Evolutionary conservation across 2,329 filamentous ascomycete genomes (phyloP), one percentile per base, ranked within the genome.

Genomic region (Fusarium anthophilum): DNA sequence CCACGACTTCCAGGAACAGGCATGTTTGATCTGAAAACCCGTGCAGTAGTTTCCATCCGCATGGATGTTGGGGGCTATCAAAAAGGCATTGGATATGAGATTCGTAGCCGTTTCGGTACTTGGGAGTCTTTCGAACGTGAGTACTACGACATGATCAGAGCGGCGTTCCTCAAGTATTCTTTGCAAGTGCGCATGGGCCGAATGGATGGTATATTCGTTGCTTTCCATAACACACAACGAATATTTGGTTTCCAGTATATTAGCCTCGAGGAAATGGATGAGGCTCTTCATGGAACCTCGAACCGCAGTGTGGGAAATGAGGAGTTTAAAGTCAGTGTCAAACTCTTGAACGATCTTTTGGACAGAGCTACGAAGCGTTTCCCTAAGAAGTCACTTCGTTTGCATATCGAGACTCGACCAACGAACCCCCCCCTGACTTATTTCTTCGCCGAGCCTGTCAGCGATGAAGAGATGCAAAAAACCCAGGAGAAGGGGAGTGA

Each of bases 161-260:
- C 95, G 3, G 96, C 96, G 1, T 96, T 99, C 84, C 86, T 99
- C 63, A 99, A 99, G 80, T 99, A 99, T 82, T 98, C 95, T 15
- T 87, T 99, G 37, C 96, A 99, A 83, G 97, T 96, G 35, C 93
- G 96, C 50, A 97, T 99, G 90, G 96, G 97, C 24, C 91, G 95
- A 56, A 99, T 99, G 97, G 96, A 99, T 80, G 96, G 96, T 61
- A 98, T 98, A 56, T 99, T 98, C 79, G 93, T 98, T 28, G 96
- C 96, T 6, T 99, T 91, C 81, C 96, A 99, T 85, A 99, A 99
- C 81, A 94, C 95, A 5, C 89, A 95, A 82, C 93, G 95, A 63
- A 97, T 99, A 56, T 99, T 99, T 80, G 96, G 96, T 11, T 99
- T 99, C 82, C 96, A 99, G 82, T 99, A 99, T 80, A 89, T 99